phyloP scores from a whole-genome alignment of 2,329 filamentous ascomycete species.

The Paraphaeosphaeria sporulosa region DNA sequence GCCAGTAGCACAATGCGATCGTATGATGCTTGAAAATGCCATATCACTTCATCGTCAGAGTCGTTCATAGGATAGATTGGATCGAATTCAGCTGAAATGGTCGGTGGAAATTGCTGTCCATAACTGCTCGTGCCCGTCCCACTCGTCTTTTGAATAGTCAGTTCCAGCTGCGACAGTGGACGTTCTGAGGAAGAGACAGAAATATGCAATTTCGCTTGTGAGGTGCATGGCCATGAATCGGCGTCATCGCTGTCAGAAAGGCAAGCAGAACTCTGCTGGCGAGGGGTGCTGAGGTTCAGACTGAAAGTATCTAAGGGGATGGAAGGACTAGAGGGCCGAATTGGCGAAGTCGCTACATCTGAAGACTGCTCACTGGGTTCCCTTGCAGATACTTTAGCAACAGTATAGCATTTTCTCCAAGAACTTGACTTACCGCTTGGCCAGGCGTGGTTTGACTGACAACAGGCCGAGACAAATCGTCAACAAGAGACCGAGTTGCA shows the following conservation, averaged over 20 bases:
- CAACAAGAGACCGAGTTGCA: conserved; percentile 17
- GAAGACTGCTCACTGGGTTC: not conserved
- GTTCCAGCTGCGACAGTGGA: conserved; percentile 23
- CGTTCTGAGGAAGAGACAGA: conserved; percentile 26
- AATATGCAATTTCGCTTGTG: conserved; percentile 27
- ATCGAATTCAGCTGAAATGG: conserved; percentile 22
- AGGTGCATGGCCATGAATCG: conserved; percentile 35
- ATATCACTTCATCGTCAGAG: conserved; percentile 18
- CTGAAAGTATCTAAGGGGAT: conserved; percentile 29
- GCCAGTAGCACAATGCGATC: conserved; percentile 31
- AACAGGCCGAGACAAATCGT: not conserved
- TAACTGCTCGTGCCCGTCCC: conserved; percentile 19
- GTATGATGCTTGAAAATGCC: conserved; percentile 34
- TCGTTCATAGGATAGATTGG: not conserved
- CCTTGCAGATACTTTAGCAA: not conserved
- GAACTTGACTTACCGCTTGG: not conserved
- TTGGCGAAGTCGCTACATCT: conserved; percentile 10
- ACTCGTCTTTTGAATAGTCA: conserved; percentile 11
- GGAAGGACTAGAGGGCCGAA: conserved; percentile 5
- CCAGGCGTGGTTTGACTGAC: not conserved
- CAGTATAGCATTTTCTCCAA: not conserved
- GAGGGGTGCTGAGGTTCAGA: conserved; percentile 25
- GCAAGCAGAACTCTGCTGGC: conserved; percentile 38
- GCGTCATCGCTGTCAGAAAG: conserved; percentile 34
- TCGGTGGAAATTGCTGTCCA: conserved; percentile 29